Base-by-base conservation (phyloP, 208 protist genomes). In the Crithidia acanthocephali region DNA sequence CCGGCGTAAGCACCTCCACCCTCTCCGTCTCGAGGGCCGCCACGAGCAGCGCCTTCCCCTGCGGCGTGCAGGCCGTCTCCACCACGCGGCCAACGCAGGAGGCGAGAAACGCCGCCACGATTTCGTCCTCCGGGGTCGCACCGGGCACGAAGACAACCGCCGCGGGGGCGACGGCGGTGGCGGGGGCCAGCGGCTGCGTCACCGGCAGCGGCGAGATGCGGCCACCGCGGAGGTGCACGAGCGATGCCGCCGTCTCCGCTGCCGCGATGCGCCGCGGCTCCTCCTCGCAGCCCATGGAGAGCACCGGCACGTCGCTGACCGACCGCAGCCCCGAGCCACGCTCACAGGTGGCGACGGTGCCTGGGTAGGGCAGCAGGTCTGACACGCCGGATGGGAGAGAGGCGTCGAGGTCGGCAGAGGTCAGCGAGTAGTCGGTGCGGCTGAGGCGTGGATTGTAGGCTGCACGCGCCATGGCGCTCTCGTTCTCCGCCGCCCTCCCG, bases 11-110 rank as follows among this genome's bases (percentile, higher is more conserved):
- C 66, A 86, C 80, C 37, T 65, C 53, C 13, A 67, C 33, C 58
- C 83, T 71, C 55, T 86, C 81, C 44, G 85, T 83, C 56, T 80
- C 79, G 42, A 95, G 67, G 18, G 81, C 78, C 4, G 76, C 33
- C 74, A 85, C 67, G 15, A 92, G 76, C 48, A 86, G 51, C 25
- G 74, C 27, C 78, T 88, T 87, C n/a, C 85, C 90, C 16, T 79
- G 72, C 37, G 78, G 59, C 20, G 78, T 86, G 77, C 89, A 91
- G 27, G 85, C 85, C 44, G 82, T 48, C 69, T 91, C 83, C 28
- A 73, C 83, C 25, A 92, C 84, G 47, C 74, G 80, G 32, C 85
- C 85, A 9, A 60, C 56, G 55, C 79, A 87, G 30, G 45, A 66
- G 18, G 40, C 20, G 22, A 45, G 7, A 30, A 77, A 77, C n/a